Conservation (phyloP, 768 basidiomycete genomes). For the Suillus paluster region DNA sequence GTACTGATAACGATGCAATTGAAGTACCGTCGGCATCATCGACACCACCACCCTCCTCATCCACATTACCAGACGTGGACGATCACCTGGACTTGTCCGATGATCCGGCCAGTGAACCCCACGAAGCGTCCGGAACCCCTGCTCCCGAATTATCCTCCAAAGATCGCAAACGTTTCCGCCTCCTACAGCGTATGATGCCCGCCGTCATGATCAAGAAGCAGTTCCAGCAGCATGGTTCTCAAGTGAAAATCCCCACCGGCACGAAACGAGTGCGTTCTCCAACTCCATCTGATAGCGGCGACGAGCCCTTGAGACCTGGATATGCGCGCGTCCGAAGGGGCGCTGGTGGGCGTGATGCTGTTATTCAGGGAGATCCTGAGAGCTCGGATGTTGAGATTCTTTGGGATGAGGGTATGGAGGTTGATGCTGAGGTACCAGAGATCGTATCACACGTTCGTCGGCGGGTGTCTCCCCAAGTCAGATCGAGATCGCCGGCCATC, state of each 20-base stretch:
- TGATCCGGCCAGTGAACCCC: neutral
- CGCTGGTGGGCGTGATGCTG: constrained; percentile 35
- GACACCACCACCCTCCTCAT: constrained; percentile 16
- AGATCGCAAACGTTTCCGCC: constrained; percentile 43
- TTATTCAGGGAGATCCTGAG: constrained; percentile 67
- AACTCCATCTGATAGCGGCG: constrained; percentile 33
- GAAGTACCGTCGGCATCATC: constrained; percentile 19
- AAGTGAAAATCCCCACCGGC: neutral
- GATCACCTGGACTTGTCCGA: constrained; percentile 16
- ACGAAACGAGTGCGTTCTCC: constrained; percentile 8
- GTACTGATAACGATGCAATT: neutral
- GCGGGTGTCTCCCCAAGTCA: constrained; percentile 3
- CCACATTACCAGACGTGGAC: constrained; percentile 1
- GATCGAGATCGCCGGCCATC: constrained; percentile 1
- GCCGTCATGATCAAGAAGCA: constrained; percentile 51
- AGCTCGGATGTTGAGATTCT: constrained; percentile 49
- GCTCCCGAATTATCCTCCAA: constrained; percentile 24
- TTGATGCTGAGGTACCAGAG: constrained; percentile 8
- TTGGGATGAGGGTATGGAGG: constrained; percentile 11
- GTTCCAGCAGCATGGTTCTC: constrained; percentile 14
- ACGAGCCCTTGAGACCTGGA: constrained; percentile 53
- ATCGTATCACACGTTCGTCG: constrained; percentile 17
- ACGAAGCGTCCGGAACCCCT: constrained; percentile 17
- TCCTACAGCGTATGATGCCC: constrained; percentile 56
- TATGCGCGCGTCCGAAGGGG: constrained; percentile 49